Base-by-base conservation (phyloP, 495 filamentous ascomycete species). In the Trichoderma erinaceum region DNA sequence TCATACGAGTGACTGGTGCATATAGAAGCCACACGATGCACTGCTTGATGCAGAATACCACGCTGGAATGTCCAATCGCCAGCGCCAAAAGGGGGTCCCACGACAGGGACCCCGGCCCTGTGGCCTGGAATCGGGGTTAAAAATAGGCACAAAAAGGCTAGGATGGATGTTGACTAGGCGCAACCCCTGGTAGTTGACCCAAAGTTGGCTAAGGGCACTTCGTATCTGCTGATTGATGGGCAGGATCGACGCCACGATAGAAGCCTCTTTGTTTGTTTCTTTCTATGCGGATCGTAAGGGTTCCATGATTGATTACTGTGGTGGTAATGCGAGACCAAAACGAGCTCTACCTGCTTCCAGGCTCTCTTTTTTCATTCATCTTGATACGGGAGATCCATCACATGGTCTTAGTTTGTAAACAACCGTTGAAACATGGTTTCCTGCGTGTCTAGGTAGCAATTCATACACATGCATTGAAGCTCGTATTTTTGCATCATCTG, bases 221-320 rank as follows among this genome's bases (percentile, higher is more conserved):
- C 50, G 50, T 56, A 56, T 56, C 50, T 56, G 50, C 50, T 56
- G 50, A 56, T 56, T 56, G 50, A 25, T 56, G 50, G 50, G 50
- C 21, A 56, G 50, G 50, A 56, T 56, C 50, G 50, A 56, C 50
- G 50, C 50, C 50, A 56, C 8, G 50, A 23, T 21, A 21, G n/a
- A 56, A 11, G 50, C n/a, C 18, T 11, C 21, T 56, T 56, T n/a
- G n/a, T 52, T 52, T 16, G 6, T 56, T 23, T 56, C 16, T 56
- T 56, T 56, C 21, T 56, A 1, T 52, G 13, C 23, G 15, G 18
- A 18, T 3, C 18, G 15, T 8, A 7, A 8, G 48, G 48, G 2
- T 52, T 52, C 18, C 3, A 7, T 23, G 16, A 21, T 8, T 56
- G 18, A 1, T 56, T 56, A 11, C 50, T 21, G n/a, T n/a, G 44